Evolutionary conservation across 2,329 filamentous ascomycete genomes (phyloP).

Genomic region (Lachnellula willkommii): DNA sequence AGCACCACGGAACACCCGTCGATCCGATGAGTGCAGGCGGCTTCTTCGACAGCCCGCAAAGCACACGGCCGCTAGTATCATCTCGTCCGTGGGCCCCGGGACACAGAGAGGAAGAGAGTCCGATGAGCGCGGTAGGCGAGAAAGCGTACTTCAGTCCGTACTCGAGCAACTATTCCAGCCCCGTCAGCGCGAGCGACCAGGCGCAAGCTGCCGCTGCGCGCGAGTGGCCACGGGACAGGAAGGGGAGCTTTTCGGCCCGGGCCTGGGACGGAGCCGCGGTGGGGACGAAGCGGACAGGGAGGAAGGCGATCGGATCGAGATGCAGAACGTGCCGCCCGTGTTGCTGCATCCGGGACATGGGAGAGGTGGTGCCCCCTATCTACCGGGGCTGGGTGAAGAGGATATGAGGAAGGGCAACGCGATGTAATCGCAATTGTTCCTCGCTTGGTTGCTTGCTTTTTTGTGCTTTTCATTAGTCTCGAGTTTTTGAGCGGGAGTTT

Average conservation of each 20-base stretch:
- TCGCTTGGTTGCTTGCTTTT: background rate
- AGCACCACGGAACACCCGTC: conserved; percentile 18
- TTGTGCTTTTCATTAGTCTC: background rate
- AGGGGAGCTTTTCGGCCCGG: conserved; percentile 10
- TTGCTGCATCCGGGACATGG: conserved; percentile 26
- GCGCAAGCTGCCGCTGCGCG: background rate
- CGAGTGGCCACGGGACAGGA: conserved; percentile 16
- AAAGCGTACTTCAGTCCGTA: conserved; percentile 54
- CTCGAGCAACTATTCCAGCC: conserved; percentile 54
- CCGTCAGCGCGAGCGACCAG: conserved; percentile 33
- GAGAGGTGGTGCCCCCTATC: conserved; percentile 2
- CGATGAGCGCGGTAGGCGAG: conserved; percentile 34
- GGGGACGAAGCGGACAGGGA: conserved; percentile 14
- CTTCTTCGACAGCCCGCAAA: conserved; percentile 46
- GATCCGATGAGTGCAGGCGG: conserved; percentile 29
- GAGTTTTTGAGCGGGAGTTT: conserved; percentile 6
- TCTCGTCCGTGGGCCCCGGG: conserved; percentile 44
- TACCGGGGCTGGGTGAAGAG: conserved; percentile 13
- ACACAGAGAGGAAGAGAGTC: conserved; percentile 19
- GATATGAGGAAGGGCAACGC: conserved; percentile 21
- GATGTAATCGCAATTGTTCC: conserved; percentile 3
- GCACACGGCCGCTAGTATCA: conserved; percentile 42
- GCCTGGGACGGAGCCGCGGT: conserved; percentile 7
- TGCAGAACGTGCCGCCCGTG: conserved; percentile 25
- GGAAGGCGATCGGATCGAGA: conserved; percentile 21